Conservation (phyloP, 2,329 filamentous ascomycete species). For the Epicoccum nigrum region DNA sequence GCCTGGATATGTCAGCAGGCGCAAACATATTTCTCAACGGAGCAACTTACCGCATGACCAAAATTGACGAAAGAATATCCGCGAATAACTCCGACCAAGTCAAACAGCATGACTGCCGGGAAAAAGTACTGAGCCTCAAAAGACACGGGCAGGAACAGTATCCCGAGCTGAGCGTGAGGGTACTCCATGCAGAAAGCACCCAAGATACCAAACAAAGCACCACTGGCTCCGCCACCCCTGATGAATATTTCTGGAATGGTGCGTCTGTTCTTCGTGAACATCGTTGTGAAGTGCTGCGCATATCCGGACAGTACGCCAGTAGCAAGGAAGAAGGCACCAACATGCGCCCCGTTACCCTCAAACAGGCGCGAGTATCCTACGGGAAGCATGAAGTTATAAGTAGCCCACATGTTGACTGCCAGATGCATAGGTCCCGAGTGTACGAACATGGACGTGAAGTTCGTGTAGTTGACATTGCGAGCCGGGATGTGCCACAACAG, state of each 20-base stretch:
- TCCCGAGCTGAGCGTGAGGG: slow-evolving; percentile 36
- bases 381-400: slow-evolving; percentile 40
- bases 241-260: slow-evolving; percentile 32
- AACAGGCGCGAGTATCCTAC: slow-evolving; percentile 39
- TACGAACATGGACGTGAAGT: slow-evolving; percentile 39
- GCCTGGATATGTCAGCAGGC: slow-evolving; percentile 34
- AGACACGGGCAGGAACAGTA: slow-evolving; percentile 40
- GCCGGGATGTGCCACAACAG: slow-evolving; percentile 40
- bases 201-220: slow-evolving; percentile 40
- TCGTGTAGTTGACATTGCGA: slow-evolving; percentile 37
- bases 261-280: slow-evolving; percentile 30
- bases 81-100: slow-evolving; percentile 39
- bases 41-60: slow-evolving; percentile 43
- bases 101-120: slow-evolving; percentile 42
- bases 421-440: slow-evolving; percentile 33
- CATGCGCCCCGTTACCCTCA: slow-evolving; percentile 38
- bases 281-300: slow-evolving; percentile 37
- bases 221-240: slow-evolving; percentile 42
- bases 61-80: slow-evolving; percentile 38
- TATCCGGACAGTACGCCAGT: slow-evolving; percentile 39
- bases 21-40: neutral
- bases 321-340: slow-evolving; percentile 39
- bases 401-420: slow-evolving; percentile 38
- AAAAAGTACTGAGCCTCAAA: slow-evolving; percentile 42
- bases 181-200: slow-evolving; percentile 43